Evolutionary conservation across 1,284 basidiomycete species (phyloP), one percentile per base, ranked within the genome.

Genomic region (Apiotrichum gamsii): DNA sequence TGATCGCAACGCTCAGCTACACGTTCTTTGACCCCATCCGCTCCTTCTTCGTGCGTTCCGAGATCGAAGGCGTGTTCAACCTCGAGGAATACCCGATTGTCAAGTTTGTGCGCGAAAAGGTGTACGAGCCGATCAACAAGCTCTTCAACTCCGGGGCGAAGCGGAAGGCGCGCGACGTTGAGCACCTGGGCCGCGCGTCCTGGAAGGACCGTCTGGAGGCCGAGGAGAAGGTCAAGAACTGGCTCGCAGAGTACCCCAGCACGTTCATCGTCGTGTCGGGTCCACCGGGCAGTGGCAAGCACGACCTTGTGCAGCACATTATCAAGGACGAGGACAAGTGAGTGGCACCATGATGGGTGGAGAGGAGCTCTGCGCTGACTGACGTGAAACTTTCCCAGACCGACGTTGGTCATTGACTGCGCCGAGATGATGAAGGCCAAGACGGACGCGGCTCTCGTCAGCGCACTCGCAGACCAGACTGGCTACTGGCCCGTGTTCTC

Each of bases 11-110:
- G 2, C 64, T 97, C 39, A 89, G 87, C 23, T 95, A 94, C 67
- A 85, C 86, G 84, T 80, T 95, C 55, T 95, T 95, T 62, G 90
- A 96, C 64, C 91, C 91, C 1, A 81, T 98, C 28, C 83, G 94
- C 36, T 79, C 82, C 4, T 78, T 91, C 53, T 89, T 85, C 75
- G 81, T 97, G 0, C 79, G 90, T 73, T 82, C 80, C 19, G 87
- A 90, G 61, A 76, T 96, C 60, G 76, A 85, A 45, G 80, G 87
- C 40, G 87, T 87, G 75, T 91, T 95, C 62, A 82, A 91, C 62
- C 78, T 73, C 2, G 70, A 74, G 20, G 59, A 67, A 20, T 74
- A 71, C 49, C 59, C 65, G 4, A n/a, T 62, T 5, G 58, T 73
- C 45, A 61, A 71, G 29, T 43, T 48, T 14, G 9, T 51, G n/a